A percentile compares a stretch with the other conserved stretches of the same genome.
phyloP scores from a whole-genome alignment of 1,284 basidiomycete genomes.

The Coniferiporia weirii region DNA sequence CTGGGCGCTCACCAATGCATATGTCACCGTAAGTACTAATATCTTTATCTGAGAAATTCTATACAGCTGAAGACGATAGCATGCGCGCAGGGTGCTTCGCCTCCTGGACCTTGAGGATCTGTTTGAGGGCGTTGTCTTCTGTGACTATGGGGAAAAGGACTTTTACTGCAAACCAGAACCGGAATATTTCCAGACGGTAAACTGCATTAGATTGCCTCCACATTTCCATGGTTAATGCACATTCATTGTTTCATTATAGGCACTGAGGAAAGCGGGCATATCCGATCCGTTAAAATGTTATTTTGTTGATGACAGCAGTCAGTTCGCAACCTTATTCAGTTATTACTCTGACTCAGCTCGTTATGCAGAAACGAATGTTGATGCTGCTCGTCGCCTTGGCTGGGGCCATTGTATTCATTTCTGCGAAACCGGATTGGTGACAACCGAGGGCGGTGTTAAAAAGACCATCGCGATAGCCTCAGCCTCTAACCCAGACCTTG shows the following conservation, averaged over 20 bases:
- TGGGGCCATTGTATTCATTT: constrained; percentile 75
- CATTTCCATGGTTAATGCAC: neutral
- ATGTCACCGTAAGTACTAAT: constrained; percentile 49
- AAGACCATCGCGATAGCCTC: constrained; percentile 44
- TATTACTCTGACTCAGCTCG: too few relatives aligned
- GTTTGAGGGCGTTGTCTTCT: constrained; percentile 77
- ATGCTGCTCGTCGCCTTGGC: constrained; percentile 55
- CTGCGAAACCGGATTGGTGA: constrained; percentile 56
- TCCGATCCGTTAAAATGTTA: constrained; percentile 62
- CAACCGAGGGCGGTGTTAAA: constrained; percentile 54
- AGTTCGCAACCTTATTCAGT: neutral
- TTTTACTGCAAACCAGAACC: constrained; percentile 84
- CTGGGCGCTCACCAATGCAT: constrained; percentile 82
- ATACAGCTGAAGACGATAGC: constrained; percentile 37
- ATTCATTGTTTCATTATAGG: constrained; percentile 35
- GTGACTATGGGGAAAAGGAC: constrained; percentile 66
- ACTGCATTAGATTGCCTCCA: neutral
- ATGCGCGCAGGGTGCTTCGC: constrained; percentile 74
- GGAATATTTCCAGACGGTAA: constrained; percentile 40
- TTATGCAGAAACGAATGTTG: constrained; percentile 43
- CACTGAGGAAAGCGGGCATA: constrained; percentile 54
- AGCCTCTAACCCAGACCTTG: constrained; percentile 16
- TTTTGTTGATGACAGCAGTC: constrained; percentile 70
- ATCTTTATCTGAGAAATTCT: neutral
- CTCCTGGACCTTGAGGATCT: constrained; percentile 72